Percentiles rank a stretch among this genome's conserved stretches.
Evolutionary conservation across 257 asterid species (phyloP).

Genomic region (Verbena officinalis): DNA sequence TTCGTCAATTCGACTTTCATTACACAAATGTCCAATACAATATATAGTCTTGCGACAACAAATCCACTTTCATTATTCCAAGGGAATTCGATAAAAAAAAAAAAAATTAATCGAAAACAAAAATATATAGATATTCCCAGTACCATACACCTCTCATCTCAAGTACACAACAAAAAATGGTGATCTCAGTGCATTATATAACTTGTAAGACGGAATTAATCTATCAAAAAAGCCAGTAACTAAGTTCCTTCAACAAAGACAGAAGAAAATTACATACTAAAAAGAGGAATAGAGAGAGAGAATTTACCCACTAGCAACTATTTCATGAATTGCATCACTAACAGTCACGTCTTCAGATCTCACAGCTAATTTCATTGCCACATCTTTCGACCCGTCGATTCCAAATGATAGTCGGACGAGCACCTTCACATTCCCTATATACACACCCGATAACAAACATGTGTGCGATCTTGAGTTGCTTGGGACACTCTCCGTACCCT

Average conservation of each 20-base stretch:
- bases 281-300: conserved; percentile 1
- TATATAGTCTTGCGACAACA: background rate
- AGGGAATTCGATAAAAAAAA: conserved; percentile 9
- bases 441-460: conserved; percentile 90
- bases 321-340: conserved; percentile 91
- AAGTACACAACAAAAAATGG: conserved; percentile 35
- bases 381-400: conserved; percentile 80
- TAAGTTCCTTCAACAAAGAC: conserved; percentile 21
- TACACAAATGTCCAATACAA: background rate
- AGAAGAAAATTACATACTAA: conserved; percentile 18
- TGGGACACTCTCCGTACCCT: conserved; percentile 91
- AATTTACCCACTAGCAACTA: conserved; percentile 84
- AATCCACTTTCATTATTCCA: conserved; percentile 20
- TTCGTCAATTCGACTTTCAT: no score
- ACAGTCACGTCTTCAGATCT: conserved; percentile 86
- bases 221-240: conserved; percentile 34
- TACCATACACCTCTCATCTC: conserved; percentile 14
- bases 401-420: conserved; percentile 91
- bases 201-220: conserved; percentile 7
- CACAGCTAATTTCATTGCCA: conserved; percentile 95
- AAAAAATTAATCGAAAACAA: background rate
- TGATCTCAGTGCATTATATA: background rate
- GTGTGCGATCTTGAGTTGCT: conserved; percentile 90
- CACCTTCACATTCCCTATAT: conserved; percentile 87
- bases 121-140: conserved; percentile 14